Base-by-base conservation (phyloP, 139 green algal genomes). In the Micractinium conductrix region DNA sequence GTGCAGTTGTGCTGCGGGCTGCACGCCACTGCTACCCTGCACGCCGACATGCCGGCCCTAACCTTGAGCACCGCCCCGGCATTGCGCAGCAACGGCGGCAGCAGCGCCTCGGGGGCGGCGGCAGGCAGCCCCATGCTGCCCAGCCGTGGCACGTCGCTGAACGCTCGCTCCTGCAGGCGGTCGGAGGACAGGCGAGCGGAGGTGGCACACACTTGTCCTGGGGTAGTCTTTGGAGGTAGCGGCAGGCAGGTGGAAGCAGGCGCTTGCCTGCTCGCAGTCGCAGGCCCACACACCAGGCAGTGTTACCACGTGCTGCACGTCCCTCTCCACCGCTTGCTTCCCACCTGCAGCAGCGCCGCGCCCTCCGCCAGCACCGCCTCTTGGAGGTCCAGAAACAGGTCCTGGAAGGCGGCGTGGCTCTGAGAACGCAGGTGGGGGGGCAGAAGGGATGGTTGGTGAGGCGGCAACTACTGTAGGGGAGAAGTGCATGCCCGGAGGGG, bases 311-410 rank as follows among this genome's bases (percentile, higher is more conserved):
- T n/a, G n/a, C n/a, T n/a, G n/a, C n/a, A n/a, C n/a, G n/a, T n/a
- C n/a, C n/a, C n/a, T n/a, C n/a, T n/a, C n/a, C n/a, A n/a, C n/a
- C n/a, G n/a, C n/a, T n/a, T n/a, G n/a, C n/a, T n/a, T n/a, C n/a
- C n/a, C n/a, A n/a, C n/a, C n/a, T n/a, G 65, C 42, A 78, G 70
- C 24, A 78, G 45, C 7, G 8, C 8, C 19, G 70, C 70, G 19
- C 42, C 14, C 42, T 78, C 70, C 16, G 70, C 70, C 42, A 78
- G 70, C 43, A 78, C 70, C 30, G 70, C 70, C 43, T 78, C 70
- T 40, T 78, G 70, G 1, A 78, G 70, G 70, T 78, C 70, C 70
- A 78, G 42, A 6, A 78, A 58, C 2, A 78, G 70, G 26, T 78
- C 70, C 10, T 78, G 42, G 70, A 78, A 78, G 5, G 43, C 42